These are phyloP conservation scores for Paradendryphiella salina DNA, from an alignment of 2,329 filamentous ascomycete species.

Conservation along the genomic window DNA sequence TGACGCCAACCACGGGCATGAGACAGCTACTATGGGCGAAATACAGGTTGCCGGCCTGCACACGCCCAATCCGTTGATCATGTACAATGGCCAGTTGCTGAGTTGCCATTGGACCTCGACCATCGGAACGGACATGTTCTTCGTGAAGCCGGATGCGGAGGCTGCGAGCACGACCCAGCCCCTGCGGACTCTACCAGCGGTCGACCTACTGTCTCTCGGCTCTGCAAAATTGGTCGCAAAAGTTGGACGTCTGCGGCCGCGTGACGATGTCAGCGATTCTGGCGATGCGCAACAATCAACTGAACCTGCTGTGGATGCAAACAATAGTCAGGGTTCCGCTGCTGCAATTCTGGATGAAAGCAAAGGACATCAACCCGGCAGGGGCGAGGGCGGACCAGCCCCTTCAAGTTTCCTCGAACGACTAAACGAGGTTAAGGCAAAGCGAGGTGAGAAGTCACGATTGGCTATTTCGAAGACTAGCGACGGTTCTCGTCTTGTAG, in stretches of 20 bases:
- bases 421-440: conserved; percentile 48
- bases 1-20: conserved; percentile 17
- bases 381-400: conserved; percentile 10
- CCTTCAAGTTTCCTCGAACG: conserved; percentile 48
- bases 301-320: conserved; percentile 4
- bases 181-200: conserved; percentile 58
- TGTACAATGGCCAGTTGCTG: conserved; percentile 77
- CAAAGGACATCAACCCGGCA: conserved; percentile 4
- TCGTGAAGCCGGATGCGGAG: conserved; percentile 50
- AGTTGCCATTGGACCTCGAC: conserved; percentile 80
- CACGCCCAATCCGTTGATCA: conserved; percentile 73
- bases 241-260: conserved; percentile 60
- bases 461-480: conserved; percentile 22
- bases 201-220: conserved; percentile 73
- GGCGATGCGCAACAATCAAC: conserved; percentile 4
- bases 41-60: conserved; percentile 87
- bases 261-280: conserved; percentile 28
- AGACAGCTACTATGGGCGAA: conserved; percentile 36
- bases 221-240: conserved; percentile 70
- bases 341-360: background rate
- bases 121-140: conserved; percentile 81
- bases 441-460: conserved; percentile 44
- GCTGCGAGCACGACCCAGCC: conserved; percentile 41
- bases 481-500: conserved; percentile 22
- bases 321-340: background rate